Base-by-base conservation (phyloP, 2,329 filamentous ascomycete species). In the Pseudocercospora pini-densiflorae region DNA sequence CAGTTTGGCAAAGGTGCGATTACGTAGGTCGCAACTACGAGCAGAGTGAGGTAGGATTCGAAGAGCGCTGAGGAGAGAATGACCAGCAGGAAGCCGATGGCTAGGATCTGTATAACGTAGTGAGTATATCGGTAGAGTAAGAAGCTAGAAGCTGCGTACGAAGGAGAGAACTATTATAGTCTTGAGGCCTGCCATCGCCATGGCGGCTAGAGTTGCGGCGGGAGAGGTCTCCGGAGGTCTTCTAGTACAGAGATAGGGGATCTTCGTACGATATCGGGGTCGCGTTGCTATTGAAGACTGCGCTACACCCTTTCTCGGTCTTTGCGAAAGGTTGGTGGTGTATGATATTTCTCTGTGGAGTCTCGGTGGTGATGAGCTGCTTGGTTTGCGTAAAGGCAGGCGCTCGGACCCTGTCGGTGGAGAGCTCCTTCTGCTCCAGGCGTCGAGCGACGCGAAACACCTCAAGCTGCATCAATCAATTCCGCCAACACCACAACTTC, bases 101-200 rank as follows among this genome's bases (percentile, higher is more conserved):
- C 95, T 72, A 99, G 93, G 79, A 99, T 86, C 90, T 92, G 70
- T 10, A 10, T 7, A n/a, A 21, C 5, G 16, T 9, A 24, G 16
- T 54, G 43, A 65, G 65, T 19, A 66, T 43, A 60, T 31, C 61
- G 66, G 57, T 59, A 55, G 72, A 69, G 69, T 14, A 59, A 23
- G 3, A 16, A 47, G 24, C 29, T 36, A 21, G 8, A 53, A 16
- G 16, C 14, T 8, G 54, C 88, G 63, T 87, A 92, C 95, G 83
- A 99, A 99, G 79, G 95, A 98, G 74, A 99, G 92, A 71, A 92
- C 93, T 81, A 99, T 99, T 82, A 99, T 99, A 73, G 95, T 99
- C 84, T 97, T 98, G 77, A 99, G 90, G 79, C 95, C 95, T 75
- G 95, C 93, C 85, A 92, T 88, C 83, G 83, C 71, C 68, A 68